Conservation (phyloP, 2,329 filamentous ascomycete species). For the Penicillium palitans region DNA sequence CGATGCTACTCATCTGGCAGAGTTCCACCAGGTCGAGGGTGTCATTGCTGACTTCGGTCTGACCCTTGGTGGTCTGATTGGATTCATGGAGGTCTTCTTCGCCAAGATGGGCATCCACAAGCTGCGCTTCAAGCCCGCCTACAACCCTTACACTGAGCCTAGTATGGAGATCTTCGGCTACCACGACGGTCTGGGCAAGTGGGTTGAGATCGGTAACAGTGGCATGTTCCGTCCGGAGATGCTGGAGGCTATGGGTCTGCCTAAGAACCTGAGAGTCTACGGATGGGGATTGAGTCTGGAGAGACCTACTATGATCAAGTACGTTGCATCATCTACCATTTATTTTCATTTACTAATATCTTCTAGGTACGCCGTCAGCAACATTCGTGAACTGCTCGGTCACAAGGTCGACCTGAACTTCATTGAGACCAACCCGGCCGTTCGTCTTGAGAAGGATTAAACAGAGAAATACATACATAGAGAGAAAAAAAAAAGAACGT, state of each 20-base stretch:
- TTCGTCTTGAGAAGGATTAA: slow-evolving; percentile 82
- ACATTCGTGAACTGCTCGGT: slow-evolving; percentile 87
- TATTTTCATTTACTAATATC: slow-evolving; percentile 9
- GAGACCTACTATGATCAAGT: slow-evolving; percentile 98
- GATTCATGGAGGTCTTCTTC: slow-evolving; percentile 95
- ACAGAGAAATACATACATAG: slow-evolving; percentile 14
- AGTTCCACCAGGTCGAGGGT: slow-evolving; percentile 98
- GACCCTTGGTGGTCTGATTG: slow-evolving; percentile 88
- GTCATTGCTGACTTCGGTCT: slow-evolving; percentile 96
- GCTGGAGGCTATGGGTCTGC: slow-evolving; percentile 91
- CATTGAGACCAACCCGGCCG: slow-evolving; percentile 87
- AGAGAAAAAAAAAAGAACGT: slow-evolving; percentile 12
- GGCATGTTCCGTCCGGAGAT: slow-evolving; percentile 99
- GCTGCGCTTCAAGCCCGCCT: slow-evolving; percentile 94
- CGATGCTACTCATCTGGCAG: slow-evolving; percentile 92
- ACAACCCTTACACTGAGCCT: slow-evolving; percentile 93
- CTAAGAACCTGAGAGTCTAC: slow-evolving; percentile 88
- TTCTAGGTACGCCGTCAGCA: slow-evolving; percentile 69
- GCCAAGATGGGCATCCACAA: slow-evolving; percentile 86
- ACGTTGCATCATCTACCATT: slow-evolving; percentile 38
- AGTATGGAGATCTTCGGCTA: slow-evolving; percentile 98
- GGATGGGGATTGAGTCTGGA: slow-evolving; percentile 92
- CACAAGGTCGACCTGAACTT: slow-evolving; percentile 95
- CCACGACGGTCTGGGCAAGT: slow-evolving; percentile 83
- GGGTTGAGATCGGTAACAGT: slow-evolving; percentile 96